A percentile compares a stretch with the other conserved stretches of the same genome.
phyloP scores from a whole-genome alignment of 345 rosid species.

The Sisymbrium altissimum region DNA sequence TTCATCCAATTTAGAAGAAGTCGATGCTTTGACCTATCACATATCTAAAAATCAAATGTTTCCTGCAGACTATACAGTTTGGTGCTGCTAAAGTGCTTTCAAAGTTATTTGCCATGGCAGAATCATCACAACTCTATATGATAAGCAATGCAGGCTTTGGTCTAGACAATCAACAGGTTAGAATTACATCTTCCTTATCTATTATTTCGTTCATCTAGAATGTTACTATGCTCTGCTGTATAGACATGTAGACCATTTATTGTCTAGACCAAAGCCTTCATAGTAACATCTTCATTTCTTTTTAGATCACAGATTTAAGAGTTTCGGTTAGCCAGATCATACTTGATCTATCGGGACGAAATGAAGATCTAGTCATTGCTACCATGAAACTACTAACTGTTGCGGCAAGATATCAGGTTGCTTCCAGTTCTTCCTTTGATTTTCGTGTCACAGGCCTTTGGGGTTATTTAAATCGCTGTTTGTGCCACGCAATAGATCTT shows the following conservation, averaged over 20 bases:
- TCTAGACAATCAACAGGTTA: constrained; percentile 75
- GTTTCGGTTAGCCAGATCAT: constrained; percentile 42
- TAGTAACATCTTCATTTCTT: too few species aligned
- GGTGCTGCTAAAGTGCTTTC: constrained; percentile 67
- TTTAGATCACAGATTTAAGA: constrained; percentile 61
- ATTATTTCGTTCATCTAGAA: not conserved
- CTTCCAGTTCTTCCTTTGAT: constrained; percentile 7
- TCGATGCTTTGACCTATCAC: constrained; percentile 8
- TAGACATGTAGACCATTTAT: constrained; percentile 26
- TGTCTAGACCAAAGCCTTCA: too few species aligned
- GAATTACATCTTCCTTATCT: constrained; percentile 22
- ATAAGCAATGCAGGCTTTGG: constrained; percentile 55
- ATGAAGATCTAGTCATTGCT: constrained; percentile 66
- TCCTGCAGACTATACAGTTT: constrained; percentile 64
- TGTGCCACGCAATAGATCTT: not conserved
- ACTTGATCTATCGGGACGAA: constrained; percentile 42
- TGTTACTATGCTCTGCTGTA: constrained; percentile 10
- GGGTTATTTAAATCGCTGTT: not conserved
- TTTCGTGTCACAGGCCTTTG: constrained; percentile 9
- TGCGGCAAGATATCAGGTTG: constrained; percentile 77
- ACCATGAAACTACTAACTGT: constrained; percentile 55
- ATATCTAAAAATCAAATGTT: constrained; percentile 1
- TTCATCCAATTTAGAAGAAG: constrained; percentile 16
- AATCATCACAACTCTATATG: constrained; percentile 47
- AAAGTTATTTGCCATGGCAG: constrained; percentile 49